phyloP scores from a whole-genome alignment of 352 stramenopile species.

The Pythium biforme region DNA sequence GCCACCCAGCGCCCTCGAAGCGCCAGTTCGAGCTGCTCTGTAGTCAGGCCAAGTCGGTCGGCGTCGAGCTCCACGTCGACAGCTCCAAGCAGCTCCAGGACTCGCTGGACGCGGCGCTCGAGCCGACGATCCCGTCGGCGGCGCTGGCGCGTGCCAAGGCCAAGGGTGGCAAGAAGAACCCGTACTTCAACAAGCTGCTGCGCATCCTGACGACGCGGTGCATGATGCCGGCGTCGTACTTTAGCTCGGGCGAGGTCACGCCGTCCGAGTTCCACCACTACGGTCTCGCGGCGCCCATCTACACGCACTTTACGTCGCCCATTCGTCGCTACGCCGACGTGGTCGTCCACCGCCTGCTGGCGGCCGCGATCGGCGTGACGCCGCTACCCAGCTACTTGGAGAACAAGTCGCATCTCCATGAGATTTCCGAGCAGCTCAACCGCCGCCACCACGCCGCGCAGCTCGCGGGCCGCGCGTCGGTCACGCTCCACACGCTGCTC shows the following conservation, averaged over 20 bases:
- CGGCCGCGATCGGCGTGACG: conserved; percentile 94
- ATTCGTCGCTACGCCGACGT: conserved; percentile 98
- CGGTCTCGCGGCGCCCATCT: conserved; percentile 96
- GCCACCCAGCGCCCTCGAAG: conserved; percentile 93
- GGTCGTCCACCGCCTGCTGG: conserved; percentile 97
- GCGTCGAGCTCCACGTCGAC: conserved; percentile 77
- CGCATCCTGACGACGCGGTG: conserved; percentile 96
- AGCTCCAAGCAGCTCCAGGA: conserved; percentile 81
- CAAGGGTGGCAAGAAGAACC: conserved; percentile 57
- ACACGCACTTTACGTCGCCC: conserved; percentile 99
- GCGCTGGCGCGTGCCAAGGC: conserved; percentile 2
- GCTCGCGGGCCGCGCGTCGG: conserved; percentile 93
- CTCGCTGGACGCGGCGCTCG: conserved; percentile 75
- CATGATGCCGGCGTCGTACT: conserved; percentile 99
- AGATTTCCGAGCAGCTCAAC: conserved; percentile 98
- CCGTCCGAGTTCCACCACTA: conserved; percentile 98
- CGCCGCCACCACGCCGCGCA: conserved; percentile 95
- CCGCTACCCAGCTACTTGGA: conserved; percentile 94
- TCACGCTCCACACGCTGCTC: conserved; percentile 96
- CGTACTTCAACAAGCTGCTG: conserved; percentile 98
- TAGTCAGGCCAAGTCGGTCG: conserved; percentile 76
- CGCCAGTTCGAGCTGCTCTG: conserved; percentile 91
- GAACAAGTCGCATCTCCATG: conserved; percentile 92
- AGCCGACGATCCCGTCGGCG: conserved; percentile 31
- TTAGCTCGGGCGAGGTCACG: conserved; percentile 95